Evolutionary conservation across 1,284 basidiomycete genomes (phyloP).

Genomic region (Coriolopsis trogii): DNA sequence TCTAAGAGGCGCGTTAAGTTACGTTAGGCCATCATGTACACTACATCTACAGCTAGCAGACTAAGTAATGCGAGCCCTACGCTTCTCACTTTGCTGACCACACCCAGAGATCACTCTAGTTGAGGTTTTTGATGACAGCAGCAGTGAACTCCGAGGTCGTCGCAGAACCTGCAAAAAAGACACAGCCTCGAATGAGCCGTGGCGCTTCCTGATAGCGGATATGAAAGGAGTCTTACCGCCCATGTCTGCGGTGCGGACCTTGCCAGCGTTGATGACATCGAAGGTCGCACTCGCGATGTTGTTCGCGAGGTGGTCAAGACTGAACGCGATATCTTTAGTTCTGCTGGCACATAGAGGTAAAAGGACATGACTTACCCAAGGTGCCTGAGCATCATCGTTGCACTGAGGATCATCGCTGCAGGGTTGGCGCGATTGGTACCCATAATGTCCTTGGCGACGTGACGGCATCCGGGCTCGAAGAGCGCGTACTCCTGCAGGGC

Average conservation of each 20-base stretch:
- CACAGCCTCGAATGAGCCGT: slow-evolving; percentile 1
- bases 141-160: slow-evolving; percentile 93
- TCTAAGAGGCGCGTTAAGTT: slow-evolving; percentile 22
- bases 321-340: slow-evolving; percentile 32
- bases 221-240: slow-evolving; percentile 64
- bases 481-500: slow-evolving; percentile 86
- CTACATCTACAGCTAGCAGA: slow-evolving; percentile 29
- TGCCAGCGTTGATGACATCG: slow-evolving; percentile 88
- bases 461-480: slow-evolving; percentile 98
- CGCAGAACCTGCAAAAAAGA: slow-evolving; percentile 60
- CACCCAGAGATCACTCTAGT: slow-evolving; percentile 21
- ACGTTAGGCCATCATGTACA: slow-evolving; percentile 27
- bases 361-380: slow-evolving; percentile 68
- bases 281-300: slow-evolving; percentile 93
- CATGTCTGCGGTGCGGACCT: slow-evolving; percentile 95
- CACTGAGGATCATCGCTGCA: slow-evolving; percentile 95
- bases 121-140: slow-evolving; percentile 80
- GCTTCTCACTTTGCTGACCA: slow-evolving; percentile 11
- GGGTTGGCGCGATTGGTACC: slow-evolving; percentile 98
- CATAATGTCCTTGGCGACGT: slow-evolving; percentile 98
- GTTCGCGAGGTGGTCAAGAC: slow-evolving; percentile 94
- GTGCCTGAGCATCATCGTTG: slow-evolving; percentile 99
- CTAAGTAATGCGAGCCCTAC: slow-evolving; percentile 18
- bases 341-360: neutral
- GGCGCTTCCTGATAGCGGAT: neutral